Conservation (phyloP, 1,284 basidiomycete genomes). For the Pseudozyma sp. region DNA sequence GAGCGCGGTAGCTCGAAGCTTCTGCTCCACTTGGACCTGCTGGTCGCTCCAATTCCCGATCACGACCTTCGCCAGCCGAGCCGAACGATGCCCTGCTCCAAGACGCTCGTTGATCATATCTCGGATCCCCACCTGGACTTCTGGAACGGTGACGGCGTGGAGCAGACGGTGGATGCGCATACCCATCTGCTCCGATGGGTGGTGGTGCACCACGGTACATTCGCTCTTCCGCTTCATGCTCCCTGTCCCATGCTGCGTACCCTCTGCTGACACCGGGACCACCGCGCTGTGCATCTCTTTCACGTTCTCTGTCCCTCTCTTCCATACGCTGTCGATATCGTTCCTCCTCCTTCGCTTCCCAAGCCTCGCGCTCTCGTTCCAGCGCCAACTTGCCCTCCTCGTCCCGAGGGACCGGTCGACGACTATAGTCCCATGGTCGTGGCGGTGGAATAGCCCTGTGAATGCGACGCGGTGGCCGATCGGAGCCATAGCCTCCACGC, state of each 20-base stretch:
- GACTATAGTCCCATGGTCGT: slow-evolving; percentile 42
- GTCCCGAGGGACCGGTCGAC: slow-evolving; percentile 31
- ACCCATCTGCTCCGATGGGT: slow-evolving; percentile 5
- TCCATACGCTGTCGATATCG: slow-evolving; percentile 37
- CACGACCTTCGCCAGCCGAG: slow-evolving; percentile 21
- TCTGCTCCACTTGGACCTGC: slow-evolving; percentile 9
- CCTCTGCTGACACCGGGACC: not conserved
- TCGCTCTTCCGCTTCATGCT: slow-evolving; percentile 10
- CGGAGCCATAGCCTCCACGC: slow-evolving; percentile 6
- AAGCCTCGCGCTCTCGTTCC: slow-evolving; percentile 34
- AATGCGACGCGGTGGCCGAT: slow-evolving; percentile 18
- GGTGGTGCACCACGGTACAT: slow-evolving; percentile 5
- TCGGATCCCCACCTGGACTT: slow-evolving; percentile 24
- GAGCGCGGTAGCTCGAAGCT: slow-evolving; percentile 5
- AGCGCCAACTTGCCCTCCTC: slow-evolving; percentile 35
- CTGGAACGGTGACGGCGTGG: slow-evolving; percentile 19
- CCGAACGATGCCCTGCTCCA: slow-evolving; percentile 23
- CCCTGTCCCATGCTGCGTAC: slow-evolving; percentile 14
- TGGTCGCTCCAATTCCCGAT: slow-evolving; percentile 12
- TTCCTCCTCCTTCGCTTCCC: slow-evolving; percentile 42
- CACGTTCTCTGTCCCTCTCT: slow-evolving; percentile 29
- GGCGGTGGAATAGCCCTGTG: slow-evolving; percentile 41
- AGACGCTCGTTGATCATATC: slow-evolving; percentile 15
- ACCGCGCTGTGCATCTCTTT: slow-evolving; percentile 14
- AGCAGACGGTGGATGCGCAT: slow-evolving; percentile 11